phyloP scores from a whole-genome alignment of 202 grass and related monocot species.

The Panicum hallii region DNA sequence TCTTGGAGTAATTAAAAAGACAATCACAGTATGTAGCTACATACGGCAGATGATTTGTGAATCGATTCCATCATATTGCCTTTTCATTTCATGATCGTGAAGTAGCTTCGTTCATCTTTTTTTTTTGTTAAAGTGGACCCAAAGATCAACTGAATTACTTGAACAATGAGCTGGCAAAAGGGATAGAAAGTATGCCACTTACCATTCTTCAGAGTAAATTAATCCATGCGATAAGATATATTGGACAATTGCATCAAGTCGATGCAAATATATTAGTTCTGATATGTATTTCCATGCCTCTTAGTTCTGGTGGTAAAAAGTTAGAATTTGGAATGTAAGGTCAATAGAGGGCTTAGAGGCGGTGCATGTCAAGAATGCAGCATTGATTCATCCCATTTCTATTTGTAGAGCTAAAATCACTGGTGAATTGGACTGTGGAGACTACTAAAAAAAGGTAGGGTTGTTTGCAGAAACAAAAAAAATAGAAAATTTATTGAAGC shows the following conservation, averaged over 20 bases:
- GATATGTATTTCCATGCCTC: not conserved
- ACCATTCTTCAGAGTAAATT: not conserved
- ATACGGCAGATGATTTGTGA: not conserved
- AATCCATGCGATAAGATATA: not conserved
- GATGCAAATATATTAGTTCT: not conserved
- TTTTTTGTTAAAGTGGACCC: not conserved
- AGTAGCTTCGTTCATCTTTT: not conserved
- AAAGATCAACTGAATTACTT: not conserved
- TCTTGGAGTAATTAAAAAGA: not conserved
- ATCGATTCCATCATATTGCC: not conserved
- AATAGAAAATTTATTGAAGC: not conserved
- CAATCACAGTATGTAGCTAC: not conserved
- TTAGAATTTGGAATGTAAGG: not conserved
- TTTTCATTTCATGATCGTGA: not conserved
- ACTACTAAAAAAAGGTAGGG: not conserved
- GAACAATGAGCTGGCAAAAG: not conserved
- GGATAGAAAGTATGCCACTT: not conserved
- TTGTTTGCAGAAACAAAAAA: not conserved
- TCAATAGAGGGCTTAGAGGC: not conserved
- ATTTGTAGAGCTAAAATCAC: not conserved
- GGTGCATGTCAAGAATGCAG: not conserved
- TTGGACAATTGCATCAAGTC: not conserved
- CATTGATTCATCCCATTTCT: not conserved
- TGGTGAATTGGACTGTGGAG: not conserved
- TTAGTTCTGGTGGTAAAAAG: not conserved